Conservation (phyloP, 768 basidiomycete genomes). For the Auricularia heimuer region DNA sequence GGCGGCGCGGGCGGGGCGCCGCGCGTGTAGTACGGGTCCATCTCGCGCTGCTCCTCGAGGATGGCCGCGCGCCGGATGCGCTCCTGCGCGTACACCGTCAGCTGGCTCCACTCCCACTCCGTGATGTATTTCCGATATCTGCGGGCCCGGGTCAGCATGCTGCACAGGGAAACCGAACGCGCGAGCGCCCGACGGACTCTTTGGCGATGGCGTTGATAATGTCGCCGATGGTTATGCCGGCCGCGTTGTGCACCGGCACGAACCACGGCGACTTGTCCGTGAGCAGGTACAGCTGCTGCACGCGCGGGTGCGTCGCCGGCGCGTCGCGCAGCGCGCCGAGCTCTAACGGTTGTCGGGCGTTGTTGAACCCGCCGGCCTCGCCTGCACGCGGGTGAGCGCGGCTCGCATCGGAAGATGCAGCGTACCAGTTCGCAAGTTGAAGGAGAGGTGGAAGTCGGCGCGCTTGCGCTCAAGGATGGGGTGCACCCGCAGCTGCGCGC, state of each 20-base stretch:
- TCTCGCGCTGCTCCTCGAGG: not conserved
- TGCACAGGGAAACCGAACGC: not conserved
- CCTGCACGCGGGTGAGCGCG: not conserved
- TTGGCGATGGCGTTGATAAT: conserved; percentile 63
- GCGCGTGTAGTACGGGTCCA: not conserved
- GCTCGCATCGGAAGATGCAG: not conserved
- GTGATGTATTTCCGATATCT: not conserved
- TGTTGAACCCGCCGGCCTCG: not conserved
- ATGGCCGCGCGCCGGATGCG: not conserved
- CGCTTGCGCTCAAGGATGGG: not conserved
- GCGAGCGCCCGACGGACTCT: conserved; percentile 42
- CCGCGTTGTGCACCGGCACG: conserved; percentile 58
- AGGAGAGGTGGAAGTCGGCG: not conserved
- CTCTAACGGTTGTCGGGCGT: not conserved
- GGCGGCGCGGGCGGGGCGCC: not conserved
- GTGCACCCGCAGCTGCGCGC: not conserved
- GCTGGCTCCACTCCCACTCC: not conserved
- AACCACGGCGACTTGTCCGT: conserved; percentile 50
- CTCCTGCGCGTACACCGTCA: not conserved
- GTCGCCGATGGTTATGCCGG: conserved; percentile 68
- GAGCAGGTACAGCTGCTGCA: conserved; percentile 11
- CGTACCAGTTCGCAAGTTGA: not conserved
- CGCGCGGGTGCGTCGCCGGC: conserved; percentile 6
- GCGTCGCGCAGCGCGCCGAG: not conserved
- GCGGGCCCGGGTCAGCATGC: not conserved